A percentile compares a stretch with the other conserved stretches of the same genome.
These are phyloP conservation scores for Aspergillus bridgeri DNA, from an alignment of 495 filamentous ascomycete species.

Conservation along the genomic window DNA sequence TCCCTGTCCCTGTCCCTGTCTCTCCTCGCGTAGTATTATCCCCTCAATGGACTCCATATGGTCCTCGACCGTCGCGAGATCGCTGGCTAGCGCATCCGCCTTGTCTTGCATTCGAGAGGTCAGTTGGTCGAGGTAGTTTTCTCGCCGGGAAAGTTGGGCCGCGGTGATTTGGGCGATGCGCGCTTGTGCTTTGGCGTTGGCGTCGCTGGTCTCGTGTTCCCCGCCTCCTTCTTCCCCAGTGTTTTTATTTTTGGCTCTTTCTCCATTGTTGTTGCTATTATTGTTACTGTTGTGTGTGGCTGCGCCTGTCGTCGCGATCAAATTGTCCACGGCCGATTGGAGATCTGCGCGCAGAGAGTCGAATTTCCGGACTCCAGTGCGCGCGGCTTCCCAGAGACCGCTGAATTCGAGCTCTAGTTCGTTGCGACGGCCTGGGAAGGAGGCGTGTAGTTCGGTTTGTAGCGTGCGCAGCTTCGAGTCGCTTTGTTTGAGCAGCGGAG, in stretches of 20 bases:
- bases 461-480: slow-evolving; percentile 33
- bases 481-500: slow-evolving; percentile 28
- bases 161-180: slow-evolving; percentile 29
- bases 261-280: no score
- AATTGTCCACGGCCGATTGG: slow-evolving; percentile 38
- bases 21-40: slow-evolving; percentile 27
- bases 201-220: not conserved
- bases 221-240: not conserved
- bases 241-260: no score
- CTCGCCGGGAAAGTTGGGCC: slow-evolving; percentile 33
- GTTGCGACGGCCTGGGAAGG: slow-evolving; percentile 32
- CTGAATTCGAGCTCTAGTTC: slow-evolving; percentile 44
- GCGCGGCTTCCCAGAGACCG: slow-evolving; percentile 34
- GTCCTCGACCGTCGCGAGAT: slow-evolving; percentile 41
- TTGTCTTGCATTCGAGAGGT: slow-evolving; percentile 36
- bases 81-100: slow-evolving; percentile 31
- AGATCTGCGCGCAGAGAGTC: slow-evolving; percentile 41
- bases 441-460: slow-evolving; percentile 28
- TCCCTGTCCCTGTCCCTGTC: no score
- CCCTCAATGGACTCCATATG: slow-evolving; percentile 39
- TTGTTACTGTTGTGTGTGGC: no score
- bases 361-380: slow-evolving; percentile 35
- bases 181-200: slow-evolving; percentile 13
- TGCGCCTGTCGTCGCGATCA: slow-evolving; percentile 22
- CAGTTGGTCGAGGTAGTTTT: slow-evolving; percentile 38